These are phyloP conservation scores for Ambrosiella beaveri DNA, from an alignment of 2,329 filamentous ascomycete species.

Conservation along the genomic window DNA sequence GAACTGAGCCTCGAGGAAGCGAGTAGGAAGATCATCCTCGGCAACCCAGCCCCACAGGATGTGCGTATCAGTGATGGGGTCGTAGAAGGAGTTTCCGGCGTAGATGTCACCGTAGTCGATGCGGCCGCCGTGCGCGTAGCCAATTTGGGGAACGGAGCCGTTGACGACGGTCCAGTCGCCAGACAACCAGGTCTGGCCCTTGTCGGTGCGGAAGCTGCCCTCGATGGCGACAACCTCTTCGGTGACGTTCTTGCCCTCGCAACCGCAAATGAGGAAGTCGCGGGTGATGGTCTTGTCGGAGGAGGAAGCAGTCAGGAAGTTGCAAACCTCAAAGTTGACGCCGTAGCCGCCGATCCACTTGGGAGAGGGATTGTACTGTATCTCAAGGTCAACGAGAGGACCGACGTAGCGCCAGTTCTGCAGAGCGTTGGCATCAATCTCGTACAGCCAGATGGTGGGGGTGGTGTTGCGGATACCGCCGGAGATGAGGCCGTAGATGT, in stretches of 20 bases:
- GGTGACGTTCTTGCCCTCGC: constrained; percentile 7
- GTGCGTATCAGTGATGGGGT: constrained; percentile 7
- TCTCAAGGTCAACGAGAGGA: constrained; percentile 5
- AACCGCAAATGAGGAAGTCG: constrained; percentile 8
- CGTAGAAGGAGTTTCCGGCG: constrained; percentile 16
- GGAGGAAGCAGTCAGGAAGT: constrained; percentile 4
- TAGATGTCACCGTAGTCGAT: constrained; percentile 16
- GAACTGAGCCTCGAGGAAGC: constrained; percentile 7
- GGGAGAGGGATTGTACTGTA: constrained; percentile 6
- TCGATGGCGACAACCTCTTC: neutral
- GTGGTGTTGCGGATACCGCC: constrained; percentile 15
- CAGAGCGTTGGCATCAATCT: constrained; percentile 13
- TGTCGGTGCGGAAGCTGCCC: constrained; percentile 7
- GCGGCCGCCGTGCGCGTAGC: constrained; percentile 7
- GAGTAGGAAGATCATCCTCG: constrained; percentile 10
- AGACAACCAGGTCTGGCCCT: constrained; percentile 8
- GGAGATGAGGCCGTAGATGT: constrained; percentile 27
- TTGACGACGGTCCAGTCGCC: constrained; percentile 1
- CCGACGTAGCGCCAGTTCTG: constrained; percentile 15
- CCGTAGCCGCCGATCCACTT: constrained; percentile 11
- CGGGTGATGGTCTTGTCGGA: constrained; percentile 3
- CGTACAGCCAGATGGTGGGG: constrained; percentile 16
- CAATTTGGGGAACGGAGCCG: constrained; percentile 5
- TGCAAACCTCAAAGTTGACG: constrained; percentile 12
- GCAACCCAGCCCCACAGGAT: constrained; percentile 5